Percentiles rank a stretch among this genome's conserved stretches.
phyloP scores from a whole-genome alignment of 345 rosid species.

The Syzygium grande region DNA sequence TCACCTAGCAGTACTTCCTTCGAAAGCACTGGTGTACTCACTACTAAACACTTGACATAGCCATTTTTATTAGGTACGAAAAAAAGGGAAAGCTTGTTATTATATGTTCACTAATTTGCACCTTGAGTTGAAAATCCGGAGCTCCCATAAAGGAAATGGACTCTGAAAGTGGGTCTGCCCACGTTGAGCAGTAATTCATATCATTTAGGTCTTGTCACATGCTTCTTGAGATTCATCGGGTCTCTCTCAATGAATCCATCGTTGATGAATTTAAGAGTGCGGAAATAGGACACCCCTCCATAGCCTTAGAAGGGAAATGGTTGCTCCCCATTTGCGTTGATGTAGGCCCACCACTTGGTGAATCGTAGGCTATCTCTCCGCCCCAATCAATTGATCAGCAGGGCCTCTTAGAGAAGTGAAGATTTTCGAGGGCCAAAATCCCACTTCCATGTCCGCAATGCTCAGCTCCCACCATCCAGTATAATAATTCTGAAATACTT shows the following conservation, averaged over 20 bases:
- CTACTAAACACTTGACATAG: not conserved
- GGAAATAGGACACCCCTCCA: not conserved
- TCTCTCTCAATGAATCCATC: too few species aligned
- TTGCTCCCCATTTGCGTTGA: not conserved
- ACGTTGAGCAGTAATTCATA: not conserved
- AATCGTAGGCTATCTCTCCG: not conserved
- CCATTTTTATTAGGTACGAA: not conserved
- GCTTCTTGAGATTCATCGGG: not conserved
- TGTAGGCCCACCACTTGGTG: not conserved
- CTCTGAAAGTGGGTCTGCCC: too few species aligned
- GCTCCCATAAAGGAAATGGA: too few species aligned
- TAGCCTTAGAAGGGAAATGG: not conserved
- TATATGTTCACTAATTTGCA: not conserved
- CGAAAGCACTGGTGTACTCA: not conserved
- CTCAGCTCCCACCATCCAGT: not conserved
- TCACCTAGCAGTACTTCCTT: not conserved
- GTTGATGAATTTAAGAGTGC: not conserved
- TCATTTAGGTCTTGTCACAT: not conserved
- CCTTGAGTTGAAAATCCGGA: too few species aligned
- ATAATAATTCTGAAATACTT: not conserved
- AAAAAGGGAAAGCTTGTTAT: not conserved
- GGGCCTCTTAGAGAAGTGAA: not conserved
- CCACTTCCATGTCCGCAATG: accelerated
- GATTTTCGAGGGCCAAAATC: not conserved
- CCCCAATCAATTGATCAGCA: not conserved